Percentiles rank a stretch among this genome's conserved stretches.
phyloP scores from a whole-genome alignment of 169 alveolate genomes.

The Eimeria mitis region DNA sequence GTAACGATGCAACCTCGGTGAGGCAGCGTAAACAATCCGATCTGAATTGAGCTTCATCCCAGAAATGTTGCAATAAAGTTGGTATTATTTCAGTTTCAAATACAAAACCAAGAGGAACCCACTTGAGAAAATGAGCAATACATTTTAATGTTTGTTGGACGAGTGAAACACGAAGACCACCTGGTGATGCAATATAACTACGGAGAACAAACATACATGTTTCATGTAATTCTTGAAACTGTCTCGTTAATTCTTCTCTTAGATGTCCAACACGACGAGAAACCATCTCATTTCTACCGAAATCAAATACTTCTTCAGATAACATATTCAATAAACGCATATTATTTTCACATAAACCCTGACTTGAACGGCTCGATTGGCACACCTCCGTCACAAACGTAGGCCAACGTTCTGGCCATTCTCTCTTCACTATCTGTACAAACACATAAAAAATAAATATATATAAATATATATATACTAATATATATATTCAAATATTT shows the following conservation, averaged over 20 bases:
- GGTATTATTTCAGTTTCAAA: constrained; percentile 92
- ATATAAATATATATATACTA: not conserved
- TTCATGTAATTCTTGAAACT: constrained; percentile 91
- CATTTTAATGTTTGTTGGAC: constrained; percentile 95
- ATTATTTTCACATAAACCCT: constrained; percentile 98
- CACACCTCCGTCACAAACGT: constrained; percentile 99
- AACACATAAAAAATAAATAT: not conserved
- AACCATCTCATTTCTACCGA: constrained; percentile 95
- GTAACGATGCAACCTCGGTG: constrained; percentile 94
- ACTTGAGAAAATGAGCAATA: constrained; percentile 94
- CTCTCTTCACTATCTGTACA: constrained; percentile 95
- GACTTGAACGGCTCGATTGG: constrained; percentile 96
- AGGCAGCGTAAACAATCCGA: constrained; percentile 95
- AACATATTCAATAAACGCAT: constrained; percentile 98
- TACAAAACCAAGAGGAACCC: constrained; percentile 97
- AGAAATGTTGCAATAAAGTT: constrained; percentile 92
- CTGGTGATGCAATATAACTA: constrained; percentile 90
- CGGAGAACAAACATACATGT: constrained; percentile 95
- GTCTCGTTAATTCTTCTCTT: constrained; percentile 88
- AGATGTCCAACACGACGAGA: constrained; percentile 90
- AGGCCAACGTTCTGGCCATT: constrained; percentile 99
- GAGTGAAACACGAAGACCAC: constrained; percentile 89
- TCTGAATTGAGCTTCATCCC: constrained; percentile 93
- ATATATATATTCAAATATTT: too few relatives aligned
- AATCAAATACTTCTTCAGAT: constrained; percentile 93